Conservation (phyloP, 805 yeast genomes). For the Ogataea salicorniae region DNA sequence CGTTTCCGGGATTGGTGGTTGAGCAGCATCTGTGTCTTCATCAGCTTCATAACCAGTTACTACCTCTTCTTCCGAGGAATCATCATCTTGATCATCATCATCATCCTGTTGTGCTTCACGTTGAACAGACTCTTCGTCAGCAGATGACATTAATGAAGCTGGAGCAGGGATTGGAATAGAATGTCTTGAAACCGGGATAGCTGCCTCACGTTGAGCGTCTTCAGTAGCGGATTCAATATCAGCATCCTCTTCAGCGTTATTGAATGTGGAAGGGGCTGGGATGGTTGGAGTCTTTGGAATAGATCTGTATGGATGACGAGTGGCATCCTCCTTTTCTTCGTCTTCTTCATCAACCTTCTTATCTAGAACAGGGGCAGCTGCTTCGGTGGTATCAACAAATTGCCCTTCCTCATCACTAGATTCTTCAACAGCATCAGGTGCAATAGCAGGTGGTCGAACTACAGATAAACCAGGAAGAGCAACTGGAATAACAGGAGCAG, state of each 20-base stretch:
- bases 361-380: slow-evolving; percentile 28
- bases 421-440: slow-evolving; percentile 32
- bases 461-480: slow-evolving; percentile 21
- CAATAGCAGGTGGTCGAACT: slow-evolving; percentile 15
- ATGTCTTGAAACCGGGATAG: not conserved
- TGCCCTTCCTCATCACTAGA: too few relatives aligned
- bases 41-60: slow-evolving; percentile 70
- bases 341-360: slow-evolving; percentile 7
- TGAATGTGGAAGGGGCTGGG: not conserved
- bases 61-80: slow-evolving; percentile 16
- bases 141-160: slow-evolving; percentile 8
- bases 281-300: slow-evolving; percentile 2
- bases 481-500: slow-evolving; percentile 23
- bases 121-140: slow-evolving; percentile 2
- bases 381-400: too few relatives aligned
- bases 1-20: slow-evolving; percentile 6
- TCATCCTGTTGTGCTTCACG: not conserved
- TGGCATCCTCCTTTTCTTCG: slow-evolving; percentile 12
- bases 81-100: slow-evolving; percentile 2
- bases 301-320: slow-evolving; percentile 2
- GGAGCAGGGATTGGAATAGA: slow-evolving; percentile 15
- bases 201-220: slow-evolving; percentile 1
- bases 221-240: slow-evolving; percentile 4
- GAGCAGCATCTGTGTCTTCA: slow-evolving; percentile 38
- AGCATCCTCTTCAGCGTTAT: not conserved